Evolutionary conservation across 495 filamentous ascomycete species (phyloP), one percentile per base, ranked within the genome.

Genomic region (Aspergillus asperescens): DNA sequence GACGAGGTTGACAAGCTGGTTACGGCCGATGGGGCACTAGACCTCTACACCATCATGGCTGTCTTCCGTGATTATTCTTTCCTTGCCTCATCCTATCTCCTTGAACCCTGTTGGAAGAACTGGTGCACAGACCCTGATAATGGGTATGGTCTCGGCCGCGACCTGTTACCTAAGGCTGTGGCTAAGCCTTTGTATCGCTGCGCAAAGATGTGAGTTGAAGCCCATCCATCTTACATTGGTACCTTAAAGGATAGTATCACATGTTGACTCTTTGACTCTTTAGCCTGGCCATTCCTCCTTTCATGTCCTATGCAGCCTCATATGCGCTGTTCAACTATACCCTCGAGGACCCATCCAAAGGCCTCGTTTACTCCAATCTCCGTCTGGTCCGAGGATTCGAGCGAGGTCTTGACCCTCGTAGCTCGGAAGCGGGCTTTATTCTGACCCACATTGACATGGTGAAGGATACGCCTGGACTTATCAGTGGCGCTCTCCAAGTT

Each of bases 231-330:
- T 27, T 39, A 12, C 13, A 22, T 25, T 10, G 7, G 35, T 35
- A 31, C 52, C n/a, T 34, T 29, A 34, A 25, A 28, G 22, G 9
- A 53, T 28, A 25, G 13, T 27, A 20, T 41, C 22, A 31, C 27
- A 53, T 44, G n/a, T 41, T 56, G 45, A 50, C 12, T 35, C 12
- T 4, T n/a, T 35, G 32, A 35, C 32, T 10, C 46, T 55, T 38
- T 52, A 76, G 73, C 22, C 49, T 77, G 61, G 65, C 75, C 48
- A 59, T 77, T 0, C 73, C 73, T n/a, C 88, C 90, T 6, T 96
- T 94, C 76, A 92, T 96, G 89, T 89, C 92, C 59, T 95, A 95
- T 67, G 90, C 90, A 10, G 90, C 89, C 19, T 87, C 87, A 2
- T 95, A 95, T 68, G 87, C 88, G 38, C 81, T 95, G 40, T 95